Percentiles rank a stretch among this genome's conserved stretches.
phyloP scores from a whole-genome alignment of 1,284 basidiomycete species.

The Austroboletus novae-zelandiae region DNA sequence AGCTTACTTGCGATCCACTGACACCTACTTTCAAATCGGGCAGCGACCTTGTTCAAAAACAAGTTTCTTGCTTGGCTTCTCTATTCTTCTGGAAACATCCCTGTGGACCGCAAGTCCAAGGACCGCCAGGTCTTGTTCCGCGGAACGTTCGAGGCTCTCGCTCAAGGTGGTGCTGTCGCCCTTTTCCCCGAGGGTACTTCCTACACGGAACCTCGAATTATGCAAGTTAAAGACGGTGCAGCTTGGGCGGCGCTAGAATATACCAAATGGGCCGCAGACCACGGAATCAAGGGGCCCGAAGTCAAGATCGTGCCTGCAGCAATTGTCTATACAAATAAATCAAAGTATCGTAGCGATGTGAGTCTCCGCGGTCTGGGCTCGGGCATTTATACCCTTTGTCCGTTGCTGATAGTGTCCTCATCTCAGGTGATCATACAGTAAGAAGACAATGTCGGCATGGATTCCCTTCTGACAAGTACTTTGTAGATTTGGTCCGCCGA shows the following conservation, averaged over 20 bases:
- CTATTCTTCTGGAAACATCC: conserved; percentile 91
- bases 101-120: conserved; percentile 90
- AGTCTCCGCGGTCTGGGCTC: conserved; percentile 35
- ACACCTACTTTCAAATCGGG: conserved; percentile 18
- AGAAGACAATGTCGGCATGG: conserved; percentile 26
- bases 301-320: conserved; percentile 76
- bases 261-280: conserved; percentile 68
- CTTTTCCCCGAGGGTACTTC: conserved; percentile 94
- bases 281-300: conserved; percentile 38
- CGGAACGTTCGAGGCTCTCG: conserved; percentile 86
- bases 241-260: conserved; percentile 96
- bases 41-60: conserved; percentile 76
- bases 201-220: conserved; percentile 88
- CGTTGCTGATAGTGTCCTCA: conserved; percentile 14
- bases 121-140: conserved; percentile 88
- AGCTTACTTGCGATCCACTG: conserved; percentile 9
- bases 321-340: conserved; percentile 94
- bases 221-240: conserved; percentile 95
- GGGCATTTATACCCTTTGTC: not conserved
- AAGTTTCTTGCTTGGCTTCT: conserved; percentile 73
- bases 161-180: conserved; percentile 78
- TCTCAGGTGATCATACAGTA: conserved; percentile 69
- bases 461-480: conserved; percentile 10
- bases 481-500: conserved; percentile 76
- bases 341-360: conserved; percentile 85